These are phyloP conservation scores for Bipolaris bicolor DNA, from an alignment of 2,329 filamentous ascomycete species.

Conservation along the genomic window DNA sequence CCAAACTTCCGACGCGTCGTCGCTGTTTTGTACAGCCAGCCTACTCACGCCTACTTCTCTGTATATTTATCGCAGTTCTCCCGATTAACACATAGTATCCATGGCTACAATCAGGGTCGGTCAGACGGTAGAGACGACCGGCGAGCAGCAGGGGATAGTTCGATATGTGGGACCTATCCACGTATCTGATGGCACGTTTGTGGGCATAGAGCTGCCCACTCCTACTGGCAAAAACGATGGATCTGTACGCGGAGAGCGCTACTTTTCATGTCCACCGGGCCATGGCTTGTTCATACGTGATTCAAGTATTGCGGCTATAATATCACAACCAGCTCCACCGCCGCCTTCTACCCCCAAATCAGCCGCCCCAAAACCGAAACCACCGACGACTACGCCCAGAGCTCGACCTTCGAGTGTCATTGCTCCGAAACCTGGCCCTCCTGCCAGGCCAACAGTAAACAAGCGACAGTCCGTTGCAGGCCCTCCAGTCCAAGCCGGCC, in stretches of 20 bases:
- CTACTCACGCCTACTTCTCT: constrained; percentile 4
- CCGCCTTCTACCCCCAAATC: constrained; percentile 14
- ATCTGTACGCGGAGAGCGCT: constrained; percentile 82
- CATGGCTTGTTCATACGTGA: constrained; percentile 88
- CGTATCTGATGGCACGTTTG: constrained; percentile 86
- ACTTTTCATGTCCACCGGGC: constrained; percentile 77
- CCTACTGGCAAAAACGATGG: constrained; percentile 92
- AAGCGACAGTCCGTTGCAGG: constrained; percentile 33
- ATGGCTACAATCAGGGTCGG: constrained; percentile 56
- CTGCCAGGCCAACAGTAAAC: constrained; percentile 20
- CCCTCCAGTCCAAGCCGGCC: constrained; percentile 12
- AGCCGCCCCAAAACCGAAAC: constrained; percentile 18
- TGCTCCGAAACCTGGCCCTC: constrained; percentile 16
- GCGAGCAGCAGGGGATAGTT: constrained; percentile 77
- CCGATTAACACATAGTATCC: constrained; percentile 12
- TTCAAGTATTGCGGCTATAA: constrained; percentile 65
- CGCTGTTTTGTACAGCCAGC: constrained; percentile 11
- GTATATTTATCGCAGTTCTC: neutral
- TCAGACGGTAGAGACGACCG: constrained; percentile 77
- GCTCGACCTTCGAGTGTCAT: constrained; percentile 35
- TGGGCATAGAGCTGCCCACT: constrained; percentile 86
- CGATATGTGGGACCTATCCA: constrained; percentile 80
- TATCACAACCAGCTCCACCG: constrained; percentile 52
- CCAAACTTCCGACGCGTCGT: constrained; percentile 19
- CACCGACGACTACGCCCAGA: constrained; percentile 21